Evolutionary conservation across 495 filamentous ascomycete species (phyloP), one percentile per base, ranked within the genome.

Genomic region (Aspergillus ostianus): DNA sequence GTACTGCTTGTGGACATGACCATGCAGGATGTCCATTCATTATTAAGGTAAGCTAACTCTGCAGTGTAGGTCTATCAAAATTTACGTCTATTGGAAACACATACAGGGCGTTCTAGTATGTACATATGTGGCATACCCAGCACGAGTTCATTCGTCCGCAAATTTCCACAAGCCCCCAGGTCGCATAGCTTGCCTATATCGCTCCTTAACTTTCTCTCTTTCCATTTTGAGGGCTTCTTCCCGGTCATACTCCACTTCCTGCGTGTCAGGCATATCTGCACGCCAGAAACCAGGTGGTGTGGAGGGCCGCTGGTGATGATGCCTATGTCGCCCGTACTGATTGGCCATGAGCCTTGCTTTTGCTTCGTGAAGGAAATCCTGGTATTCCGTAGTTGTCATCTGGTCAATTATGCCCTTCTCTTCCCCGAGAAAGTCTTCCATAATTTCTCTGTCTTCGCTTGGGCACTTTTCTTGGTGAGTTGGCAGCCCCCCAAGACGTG

Each of bases 261-360:
- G 93, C 7, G 93, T 97, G 47, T 70, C 82, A 12, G 93, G 93
- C 73, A 97, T 92, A 58, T 93, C 93, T 26, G 86, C 81, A 60
- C 91, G 81, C 94, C 94, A 98, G 66, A 89, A 97, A 1, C 92
- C 92, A 17, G 90, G 90, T 3, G 94, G 93, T 13, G 88, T 89
- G 32, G 72, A 75, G 23, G 80, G 73, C 27, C 92, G 82, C 58
- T 84, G 83, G 68, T 88, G 92, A 30, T 84, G 80, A 61, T 95
- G 85, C 45, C 87, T 78, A 74, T 97, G 94, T 68, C 76, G 89
- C 7, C 93, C 91, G 71, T 81, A 83, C 54, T 79, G 78, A 59
- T 94, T 84, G 6, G 92, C 86, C 53, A 96, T 74, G 21, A 81
- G 72, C 64, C 80, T 79, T 0, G 84, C 84, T 64, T 84, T 86